phyloP scores from a whole-genome alignment of 805 yeast genomes.

The Dipodascus geniculatus region DNA sequence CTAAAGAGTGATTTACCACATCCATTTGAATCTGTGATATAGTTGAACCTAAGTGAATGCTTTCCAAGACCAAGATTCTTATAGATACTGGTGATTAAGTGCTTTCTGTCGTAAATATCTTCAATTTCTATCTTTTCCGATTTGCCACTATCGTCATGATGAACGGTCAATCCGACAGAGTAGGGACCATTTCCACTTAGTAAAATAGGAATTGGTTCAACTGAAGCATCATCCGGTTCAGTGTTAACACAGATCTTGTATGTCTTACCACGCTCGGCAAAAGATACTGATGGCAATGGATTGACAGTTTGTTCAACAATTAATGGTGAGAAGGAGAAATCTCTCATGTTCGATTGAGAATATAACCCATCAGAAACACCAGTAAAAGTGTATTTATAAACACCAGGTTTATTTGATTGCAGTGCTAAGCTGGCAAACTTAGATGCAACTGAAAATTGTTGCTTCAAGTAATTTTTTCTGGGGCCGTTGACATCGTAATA shows the following conservation, averaged over 20 bases:
- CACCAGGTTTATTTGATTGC: conserved; percentile 40
- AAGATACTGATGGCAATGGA: conserved; percentile 48
- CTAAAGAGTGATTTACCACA: conserved; percentile 41
- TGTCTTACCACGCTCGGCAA: conserved; percentile 35
- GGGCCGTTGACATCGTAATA: conserved; percentile 37
- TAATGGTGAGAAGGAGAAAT: conserved; percentile 24
- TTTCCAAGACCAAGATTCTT: conserved; percentile 55
- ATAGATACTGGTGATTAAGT: conserved; percentile 35
- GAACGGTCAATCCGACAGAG: conserved; percentile 41
- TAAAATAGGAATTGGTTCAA: conserved; percentile 41
- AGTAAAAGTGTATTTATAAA: conserved; percentile 46
- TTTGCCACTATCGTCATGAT: conserved; percentile 48
- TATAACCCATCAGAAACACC: conserved; percentile 56
- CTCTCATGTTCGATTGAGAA: conserved; percentile 31
- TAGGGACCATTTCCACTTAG: conserved; percentile 54
- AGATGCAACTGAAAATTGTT: conserved; percentile 38
- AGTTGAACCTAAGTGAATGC: conserved; percentile 46
- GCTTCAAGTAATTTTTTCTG: conserved; percentile 3
- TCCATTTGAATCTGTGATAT: conserved; percentile 56
- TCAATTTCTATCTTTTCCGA: conserved; percentile 35
- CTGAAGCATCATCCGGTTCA: conserved; percentile 26
- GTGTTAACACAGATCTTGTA: conserved; percentile 37
- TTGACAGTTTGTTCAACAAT: conserved; percentile 41
- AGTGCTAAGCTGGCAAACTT: conserved; percentile 38
- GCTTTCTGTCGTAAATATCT: conserved; percentile 29